Base-by-base conservation (phyloP, 306 rosid species). In the Oemleria cerasiformis region DNA sequence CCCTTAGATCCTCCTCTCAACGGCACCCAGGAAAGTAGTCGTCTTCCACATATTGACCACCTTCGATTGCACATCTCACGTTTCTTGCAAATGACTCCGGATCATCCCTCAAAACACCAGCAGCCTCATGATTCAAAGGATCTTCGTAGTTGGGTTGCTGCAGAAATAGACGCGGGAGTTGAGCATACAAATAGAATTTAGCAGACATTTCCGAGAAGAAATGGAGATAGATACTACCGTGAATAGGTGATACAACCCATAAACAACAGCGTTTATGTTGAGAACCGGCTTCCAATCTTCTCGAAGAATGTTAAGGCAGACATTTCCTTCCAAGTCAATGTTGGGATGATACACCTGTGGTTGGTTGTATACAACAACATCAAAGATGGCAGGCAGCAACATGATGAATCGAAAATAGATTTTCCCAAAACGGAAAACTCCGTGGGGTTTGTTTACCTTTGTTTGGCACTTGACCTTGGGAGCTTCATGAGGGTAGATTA, bases 261-360 rank as follows among this genome's bases (percentile, higher is more conserved):
- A 83, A 40, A 83, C 73, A 38, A 79, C 54, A 50, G 87, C 79
- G 77, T 77, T 79, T 13, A 76, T 79, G 30, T 73, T 79, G 17
- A 79, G 76, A 30, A 79, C 82, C 38, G 84, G 84, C 64, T 83
- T 83, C 87, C 86, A 82, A 67, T 83, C 84, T 72, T 79, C 82
- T 19, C 87, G 73, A 57, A 83, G 77, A 59, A 83, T 70, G 55
- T 79, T 73, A 39, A 83, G 87, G 65, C 87, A 79, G 65, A 76
- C 81, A 47, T 79, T 83, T 70, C 87, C 84, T 79, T 83, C 87
- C 79, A 83, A 69, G 63, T 79, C 84, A 6, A 83, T 79, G 48
- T 83, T 83, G 40, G 86, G 86, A 82, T 82, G 86, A 63, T 83
- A 83, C 21, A 83, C 74, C 86, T 83, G 79, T 59, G 64, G 38